These are phyloP conservation scores for Pezicula rhizophila DNA, from an alignment of 2,329 filamentous ascomycete genomes.

Conservation along the genomic window DNA sequence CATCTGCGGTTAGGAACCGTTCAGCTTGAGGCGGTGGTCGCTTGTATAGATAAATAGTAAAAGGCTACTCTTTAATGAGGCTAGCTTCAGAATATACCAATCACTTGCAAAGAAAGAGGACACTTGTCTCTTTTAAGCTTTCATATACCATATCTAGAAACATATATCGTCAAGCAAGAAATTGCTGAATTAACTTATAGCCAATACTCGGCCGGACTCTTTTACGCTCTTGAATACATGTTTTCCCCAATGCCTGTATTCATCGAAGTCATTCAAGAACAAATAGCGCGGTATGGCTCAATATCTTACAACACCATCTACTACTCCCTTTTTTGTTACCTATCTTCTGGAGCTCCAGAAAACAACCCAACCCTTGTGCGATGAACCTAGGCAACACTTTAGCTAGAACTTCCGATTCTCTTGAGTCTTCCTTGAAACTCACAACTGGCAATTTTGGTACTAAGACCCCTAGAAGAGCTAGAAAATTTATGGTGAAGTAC, in stretches of 20 bases:
- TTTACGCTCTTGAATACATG: slow-evolving; percentile 24
- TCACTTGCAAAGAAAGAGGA: background rate
- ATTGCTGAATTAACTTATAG: slow-evolving; percentile 11
- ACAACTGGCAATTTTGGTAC: slow-evolving; percentile 96
- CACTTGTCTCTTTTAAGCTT: background rate
- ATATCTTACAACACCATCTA: slow-evolving; percentile 27
- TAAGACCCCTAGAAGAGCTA: slow-evolving; percentile 86
- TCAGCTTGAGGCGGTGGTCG: too few relatives aligned
- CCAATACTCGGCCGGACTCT: slow-evolving; percentile 20
- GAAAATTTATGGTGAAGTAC: slow-evolving; percentile 95
- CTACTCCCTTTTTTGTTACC: slow-evolving; percentile 20
- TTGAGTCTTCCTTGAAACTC: slow-evolving; percentile 32
- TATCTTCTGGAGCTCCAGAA: slow-evolving; percentile 61
- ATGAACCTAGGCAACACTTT: slow-evolving; percentile 53
- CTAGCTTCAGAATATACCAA: too few relatives aligned
- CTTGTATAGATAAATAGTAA: too few relatives aligned
- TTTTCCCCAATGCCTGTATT: slow-evolving; percentile 19
- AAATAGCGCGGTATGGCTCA: slow-evolving; percentile 11
- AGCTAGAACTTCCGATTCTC: slow-evolving; percentile 5
- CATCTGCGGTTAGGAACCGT: too few relatives aligned
- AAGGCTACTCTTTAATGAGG: too few relatives aligned
- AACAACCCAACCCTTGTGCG: slow-evolving; percentile 72
- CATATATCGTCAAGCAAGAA: background rate
- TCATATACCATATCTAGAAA: background rate
- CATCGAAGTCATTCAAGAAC: slow-evolving; percentile 17